Evolutionary conservation across 441 rosid genomes (phyloP).

Genomic region (Cnidoscolus chayamansa): DNA sequence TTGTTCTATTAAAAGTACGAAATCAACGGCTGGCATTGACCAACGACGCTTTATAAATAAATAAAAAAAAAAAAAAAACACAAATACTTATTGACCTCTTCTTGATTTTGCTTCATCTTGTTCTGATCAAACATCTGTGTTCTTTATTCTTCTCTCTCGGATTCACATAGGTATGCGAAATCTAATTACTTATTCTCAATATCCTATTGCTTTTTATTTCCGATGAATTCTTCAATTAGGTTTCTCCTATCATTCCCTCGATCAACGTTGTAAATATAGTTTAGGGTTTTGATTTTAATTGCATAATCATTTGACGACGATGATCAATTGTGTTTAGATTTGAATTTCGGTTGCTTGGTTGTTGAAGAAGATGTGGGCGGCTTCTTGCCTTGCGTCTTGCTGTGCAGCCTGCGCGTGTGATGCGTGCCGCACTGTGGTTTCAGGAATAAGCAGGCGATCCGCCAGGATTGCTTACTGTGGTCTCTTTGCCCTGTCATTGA

Average conservation of each 20-base stretch:
- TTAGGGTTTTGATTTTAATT: background rate
- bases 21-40: too few species aligned
- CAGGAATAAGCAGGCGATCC: constrained; percentile 82
- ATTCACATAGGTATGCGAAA: constrained; percentile 4
- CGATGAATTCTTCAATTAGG: background rate
- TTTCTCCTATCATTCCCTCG: too few species aligned
- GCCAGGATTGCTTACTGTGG: constrained; percentile 95
- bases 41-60: too few species aligned
- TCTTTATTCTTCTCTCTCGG: background rate
- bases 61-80: too few species aligned
- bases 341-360: background rate
- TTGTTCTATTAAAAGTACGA: too few species aligned
- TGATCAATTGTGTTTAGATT: background rate
- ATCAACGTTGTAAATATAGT: too few species aligned
- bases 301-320: background rate
- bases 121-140: background rate
- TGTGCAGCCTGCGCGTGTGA: constrained; percentile 91
- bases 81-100: background rate
- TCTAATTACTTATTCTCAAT: background rate
- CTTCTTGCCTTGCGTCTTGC: constrained; percentile 87
- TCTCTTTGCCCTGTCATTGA: constrained; percentile 77
- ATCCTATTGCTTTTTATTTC: background rate
- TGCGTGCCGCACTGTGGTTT: constrained; percentile 81
- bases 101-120: background rate
- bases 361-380: constrained; percentile 69